A percentile compares a stretch with the other conserved stretches of the same genome.
Conservation (phyloP, 495 filamentous ascomycete genomes). For the Aspergillus biplanus region DNA sequence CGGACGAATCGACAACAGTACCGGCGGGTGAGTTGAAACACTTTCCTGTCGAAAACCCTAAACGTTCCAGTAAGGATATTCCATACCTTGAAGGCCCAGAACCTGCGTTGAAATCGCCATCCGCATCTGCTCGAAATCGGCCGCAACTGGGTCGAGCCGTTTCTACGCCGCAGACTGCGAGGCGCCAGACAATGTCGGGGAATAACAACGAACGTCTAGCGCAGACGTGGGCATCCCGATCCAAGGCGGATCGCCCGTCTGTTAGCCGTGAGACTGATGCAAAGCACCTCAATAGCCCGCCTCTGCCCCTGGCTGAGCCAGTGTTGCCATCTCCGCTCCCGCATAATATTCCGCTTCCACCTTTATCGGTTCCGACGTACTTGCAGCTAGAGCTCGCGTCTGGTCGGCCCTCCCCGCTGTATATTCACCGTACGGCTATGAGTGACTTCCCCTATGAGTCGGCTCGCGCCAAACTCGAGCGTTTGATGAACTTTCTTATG, state of each 20-base stretch:
- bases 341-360: constrained; percentile 75
- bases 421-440: constrained; percentile 75
- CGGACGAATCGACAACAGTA: constrained; percentile 18
- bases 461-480: constrained; percentile 91
- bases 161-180: constrained; percentile 39
- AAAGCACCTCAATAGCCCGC: constrained; percentile 32
- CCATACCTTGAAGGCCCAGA: constrained; percentile 31
- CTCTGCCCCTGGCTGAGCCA: constrained; percentile 37
- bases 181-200: constrained; percentile 27
- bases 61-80: constrained; percentile 32
- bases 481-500: constrained; percentile 85
- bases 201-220: constrained; percentile 38
- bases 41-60: constrained; percentile 22
- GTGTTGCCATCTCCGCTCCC: constrained; percentile 68
- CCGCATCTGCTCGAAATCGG: constrained; percentile 32
- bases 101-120: constrained; percentile 25
- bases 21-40: constrained; percentile 25
- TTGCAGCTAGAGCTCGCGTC: constrained; percentile 87
- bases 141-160: constrained; percentile 40
- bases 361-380: constrained; percentile 84
- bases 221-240: constrained; percentile 44
- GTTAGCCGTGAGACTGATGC: constrained; percentile 46
- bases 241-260: constrained; percentile 37
- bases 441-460: constrained; percentile 91
- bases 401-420: constrained; percentile 79